phyloP scores from a whole-genome alignment of 2,329 filamentous ascomycete species.

The Sporothrix phasma region DNA sequence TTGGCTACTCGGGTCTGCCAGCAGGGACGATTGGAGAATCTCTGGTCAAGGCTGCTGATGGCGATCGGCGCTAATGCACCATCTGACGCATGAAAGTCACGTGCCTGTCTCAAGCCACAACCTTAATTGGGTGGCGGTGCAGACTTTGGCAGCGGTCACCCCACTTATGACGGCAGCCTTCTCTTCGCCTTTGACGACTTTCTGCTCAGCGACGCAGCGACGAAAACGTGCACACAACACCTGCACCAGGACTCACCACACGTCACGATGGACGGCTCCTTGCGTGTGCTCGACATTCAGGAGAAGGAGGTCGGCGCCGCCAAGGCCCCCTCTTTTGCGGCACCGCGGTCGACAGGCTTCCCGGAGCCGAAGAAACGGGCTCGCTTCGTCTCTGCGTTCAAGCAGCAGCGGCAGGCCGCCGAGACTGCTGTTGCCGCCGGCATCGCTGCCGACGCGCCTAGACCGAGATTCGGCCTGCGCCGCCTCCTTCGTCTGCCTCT shows the following conservation, averaged over 20 bases:
- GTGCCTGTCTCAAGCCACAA: constrained; percentile 15
- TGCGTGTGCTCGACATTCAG: constrained; percentile 65
- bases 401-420: constrained; percentile 47
- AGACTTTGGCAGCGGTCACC: background rate
- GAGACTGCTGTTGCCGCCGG: background rate
- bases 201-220: background rate
- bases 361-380: constrained; percentile 77
- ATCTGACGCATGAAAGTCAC: constrained; percentile 14
- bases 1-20: constrained; percentile 14
- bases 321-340: constrained; percentile 54
- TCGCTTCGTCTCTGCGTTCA: constrained; percentile 62
- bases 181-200: background rate
- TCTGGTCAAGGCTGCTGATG: background rate
- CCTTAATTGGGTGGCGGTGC: constrained; percentile 15
- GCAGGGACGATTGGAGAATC: constrained; percentile 18
- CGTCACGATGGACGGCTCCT: constrained; percentile 29
- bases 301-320: constrained; percentile 56
- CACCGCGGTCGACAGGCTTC: constrained; percentile 58
- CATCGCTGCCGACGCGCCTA: background rate
- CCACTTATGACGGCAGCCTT: constrained; percentile 2
- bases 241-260: background rate
- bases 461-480: background rate
- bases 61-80: constrained; percentile 22
- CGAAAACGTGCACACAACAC: background rate
- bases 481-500: background rate